A percentile compares a stretch with the other conserved stretches of the same genome.
Conservation (phyloP, 1,139 yeast species). For the Yamadazyma atlantica region DNA sequence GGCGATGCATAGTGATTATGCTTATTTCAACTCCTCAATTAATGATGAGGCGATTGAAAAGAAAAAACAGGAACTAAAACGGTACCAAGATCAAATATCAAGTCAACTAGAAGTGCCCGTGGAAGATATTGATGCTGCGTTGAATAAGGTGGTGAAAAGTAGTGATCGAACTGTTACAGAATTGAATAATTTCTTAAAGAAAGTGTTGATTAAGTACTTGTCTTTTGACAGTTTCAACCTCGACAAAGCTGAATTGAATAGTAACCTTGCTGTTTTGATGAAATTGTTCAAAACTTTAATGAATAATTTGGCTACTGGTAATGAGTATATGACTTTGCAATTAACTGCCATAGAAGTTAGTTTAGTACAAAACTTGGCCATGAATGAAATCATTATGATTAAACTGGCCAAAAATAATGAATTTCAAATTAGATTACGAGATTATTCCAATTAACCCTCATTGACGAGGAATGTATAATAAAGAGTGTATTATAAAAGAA, state of each 20-base stretch:
- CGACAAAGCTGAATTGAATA: conserved; percentile 5
- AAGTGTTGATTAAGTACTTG: conserved; percentile 5
- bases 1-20: conserved; percentile 1
- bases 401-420: conserved; percentile 12
- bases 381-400: conserved; percentile 18
- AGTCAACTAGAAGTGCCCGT: not conserved
- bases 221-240: conserved; percentile 7
- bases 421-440: conserved; percentile 7
- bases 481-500: too few relatives aligned
- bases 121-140: conserved; percentile 1
- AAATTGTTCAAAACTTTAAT: conserved; percentile 9
- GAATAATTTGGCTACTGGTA: conserved; percentile 10
- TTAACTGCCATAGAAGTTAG: conserved; percentile 15
- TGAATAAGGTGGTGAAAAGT: conserved; percentile 3
- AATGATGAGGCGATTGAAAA: not conserved
- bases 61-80: not conserved
- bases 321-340: conserved; percentile 17
- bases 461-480: too few relatives aligned
- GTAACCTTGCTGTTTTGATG: conserved; percentile 4
- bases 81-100: not conserved
- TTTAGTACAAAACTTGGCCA: conserved; percentile 18
- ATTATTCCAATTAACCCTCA: too few relatives aligned
- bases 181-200: conserved; percentile 1
- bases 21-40: not conserved
- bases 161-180: not conserved